A percentile compares a stretch with the other conserved stretches of the same genome.
Conservation (phyloP, 116 monocot species). For the Zostera marina region DNA sequence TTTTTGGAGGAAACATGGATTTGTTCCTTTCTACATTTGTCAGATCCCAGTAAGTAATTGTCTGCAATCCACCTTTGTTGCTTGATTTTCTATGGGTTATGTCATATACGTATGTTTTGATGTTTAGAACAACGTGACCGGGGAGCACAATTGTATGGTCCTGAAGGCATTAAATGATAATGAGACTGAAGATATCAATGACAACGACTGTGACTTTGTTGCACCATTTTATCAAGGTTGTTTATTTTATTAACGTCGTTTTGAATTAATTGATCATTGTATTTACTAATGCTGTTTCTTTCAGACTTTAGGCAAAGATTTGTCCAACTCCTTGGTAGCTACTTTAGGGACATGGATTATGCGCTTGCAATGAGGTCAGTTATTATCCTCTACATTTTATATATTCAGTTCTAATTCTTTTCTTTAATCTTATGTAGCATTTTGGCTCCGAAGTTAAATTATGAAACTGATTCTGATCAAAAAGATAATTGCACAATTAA, state of each 20-base stretch:
- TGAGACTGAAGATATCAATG: constrained; percentile 39
- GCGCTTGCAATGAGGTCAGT: constrained; percentile 84
- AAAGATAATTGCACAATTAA: constrained; percentile 10
- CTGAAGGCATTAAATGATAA: constrained; percentile 70
- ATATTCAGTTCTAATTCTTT: background rate
- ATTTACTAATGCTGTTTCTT: background rate
- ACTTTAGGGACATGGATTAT: constrained; percentile 49
- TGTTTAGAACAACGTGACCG: constrained; percentile 74
- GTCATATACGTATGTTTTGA: background rate
- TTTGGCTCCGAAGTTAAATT: constrained; percentile 56
- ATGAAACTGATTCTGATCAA: constrained; percentile 13
- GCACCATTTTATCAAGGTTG: constrained; percentile 77
- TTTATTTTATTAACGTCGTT: background rate
- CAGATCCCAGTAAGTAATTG: constrained; percentile 57
- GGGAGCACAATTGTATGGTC: constrained; percentile 87
- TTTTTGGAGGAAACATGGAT: constrained; percentile 78
- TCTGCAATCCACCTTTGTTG: background rate
- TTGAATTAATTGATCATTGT: background rate
- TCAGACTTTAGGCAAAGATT: constrained; percentile 79
- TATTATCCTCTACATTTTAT: background rate
- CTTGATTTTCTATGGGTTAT: background rate
- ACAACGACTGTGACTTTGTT: constrained; percentile 53
- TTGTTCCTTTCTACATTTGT: constrained; percentile 83
- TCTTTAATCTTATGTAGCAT: constrained; percentile 29
- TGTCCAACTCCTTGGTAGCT: constrained; percentile 41